These are phyloP conservation scores for Kwoniella dendrophila DNA, from an alignment of 768 basidiomycete genomes.

Conservation along the genomic window DNA sequence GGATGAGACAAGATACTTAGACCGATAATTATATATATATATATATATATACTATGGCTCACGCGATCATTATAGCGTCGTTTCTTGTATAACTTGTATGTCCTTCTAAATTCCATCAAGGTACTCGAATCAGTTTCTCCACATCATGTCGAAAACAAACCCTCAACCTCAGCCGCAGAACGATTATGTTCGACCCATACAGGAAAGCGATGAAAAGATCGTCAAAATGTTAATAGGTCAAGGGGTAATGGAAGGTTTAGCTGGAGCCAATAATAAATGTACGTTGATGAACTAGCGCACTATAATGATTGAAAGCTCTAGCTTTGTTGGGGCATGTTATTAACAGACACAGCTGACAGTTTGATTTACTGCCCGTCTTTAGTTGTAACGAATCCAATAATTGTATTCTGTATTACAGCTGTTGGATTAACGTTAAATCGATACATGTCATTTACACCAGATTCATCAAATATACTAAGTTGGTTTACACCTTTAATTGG, in stretches of 20 bases:
- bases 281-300: slow-evolving; percentile 3
- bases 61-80: background rate
- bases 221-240: slow-evolving; percentile 43
- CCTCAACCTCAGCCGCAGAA: background rate
- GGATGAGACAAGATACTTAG: too few relatives aligned
- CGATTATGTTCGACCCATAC: slow-evolving; percentile 19
- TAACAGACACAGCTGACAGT: too few relatives aligned
- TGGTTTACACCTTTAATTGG: slow-evolving; percentile 28
- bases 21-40: too few relatives aligned
- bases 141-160: background rate
- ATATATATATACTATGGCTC: background rate
- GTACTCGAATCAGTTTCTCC: too few relatives aligned
- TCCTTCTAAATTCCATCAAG: too few relatives aligned
- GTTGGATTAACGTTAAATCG: slow-evolving; percentile 24
- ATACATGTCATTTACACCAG: slow-evolving; percentile 20
- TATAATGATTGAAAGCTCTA: background rate
- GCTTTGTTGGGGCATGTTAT: too few relatives aligned
- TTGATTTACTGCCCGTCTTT: background rate
- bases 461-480: slow-evolving; percentile 11
- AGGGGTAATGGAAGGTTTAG: slow-evolving; percentile 43
- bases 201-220: slow-evolving; percentile 23
- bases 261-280: slow-evolving; percentile 35
- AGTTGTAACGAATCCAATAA: slow-evolving; percentile 33
- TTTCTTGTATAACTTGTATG: too few relatives aligned
- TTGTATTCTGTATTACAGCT: slow-evolving; percentile 18